phyloP scores from a whole-genome alignment of 2,329 filamentous ascomycete species.

The Camillea tinctor region DNA sequence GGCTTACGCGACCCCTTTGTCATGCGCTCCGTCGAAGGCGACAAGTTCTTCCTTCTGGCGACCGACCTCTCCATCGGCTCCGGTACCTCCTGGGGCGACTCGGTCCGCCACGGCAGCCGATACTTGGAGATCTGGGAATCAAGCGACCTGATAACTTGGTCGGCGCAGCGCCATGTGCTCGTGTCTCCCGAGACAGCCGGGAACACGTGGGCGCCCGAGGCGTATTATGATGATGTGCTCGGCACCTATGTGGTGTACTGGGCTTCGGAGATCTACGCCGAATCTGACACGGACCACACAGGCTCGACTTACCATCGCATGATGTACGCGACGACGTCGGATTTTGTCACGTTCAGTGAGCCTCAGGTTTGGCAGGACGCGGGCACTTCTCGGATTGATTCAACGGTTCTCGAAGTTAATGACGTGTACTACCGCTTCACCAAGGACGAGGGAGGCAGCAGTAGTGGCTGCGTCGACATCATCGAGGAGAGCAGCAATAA shows the following conservation, averaged over 20 bases:
- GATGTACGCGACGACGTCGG: conserved; percentile 49
- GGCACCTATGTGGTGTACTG: conserved; percentile 47
- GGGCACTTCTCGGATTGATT: conserved; percentile 50
- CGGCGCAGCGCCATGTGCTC: conserved; percentile 46
- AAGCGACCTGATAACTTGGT: conserved; percentile 49
- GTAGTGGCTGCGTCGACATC: conserved; percentile 52
- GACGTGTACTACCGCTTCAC: conserved; percentile 51
- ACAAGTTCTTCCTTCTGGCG: conserved; percentile 51
- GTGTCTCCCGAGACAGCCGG: conserved; percentile 49
- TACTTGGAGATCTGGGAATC: conserved; percentile 56
- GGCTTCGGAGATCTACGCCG: conserved; percentile 45
- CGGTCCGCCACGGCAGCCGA: conserved; percentile 46
- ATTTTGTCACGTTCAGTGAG: conserved; percentile 50
- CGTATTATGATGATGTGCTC: conserved; percentile 45
- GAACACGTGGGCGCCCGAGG: conserved; percentile 55
- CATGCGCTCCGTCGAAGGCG: conserved; percentile 49
- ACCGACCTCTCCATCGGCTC: conserved; percentile 55
- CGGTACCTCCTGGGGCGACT: conserved; percentile 50
- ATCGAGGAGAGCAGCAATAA: conserved; percentile 49
- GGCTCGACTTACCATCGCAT: conserved; percentile 50
- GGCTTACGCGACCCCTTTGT: conserved; percentile 54
- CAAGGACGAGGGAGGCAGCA: conserved; percentile 50
- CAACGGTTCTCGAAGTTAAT: conserved; percentile 46
- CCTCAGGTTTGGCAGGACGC: conserved; percentile 51
- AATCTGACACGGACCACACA: conserved; percentile 40